Percentiles rank a stretch among this genome's conserved stretches.
Conservation (phyloP, 1,139 yeast genomes). For the Geotrichum candidum region DNA sequence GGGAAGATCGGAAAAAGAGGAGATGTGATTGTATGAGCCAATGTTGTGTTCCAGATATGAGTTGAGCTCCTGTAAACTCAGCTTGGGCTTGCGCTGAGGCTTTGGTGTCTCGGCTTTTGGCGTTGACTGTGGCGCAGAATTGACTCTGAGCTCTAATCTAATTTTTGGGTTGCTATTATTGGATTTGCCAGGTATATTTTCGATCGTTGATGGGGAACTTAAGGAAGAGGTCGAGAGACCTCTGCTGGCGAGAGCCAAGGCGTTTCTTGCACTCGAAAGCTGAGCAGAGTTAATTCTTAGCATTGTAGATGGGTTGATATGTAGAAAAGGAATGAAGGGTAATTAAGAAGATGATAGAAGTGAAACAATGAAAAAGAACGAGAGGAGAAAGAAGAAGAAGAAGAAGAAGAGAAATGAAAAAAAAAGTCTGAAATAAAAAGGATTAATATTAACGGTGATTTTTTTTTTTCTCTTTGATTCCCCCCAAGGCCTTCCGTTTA, state of each 20-base stretch:
- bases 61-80: constrained; percentile 11
- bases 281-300: background rate
- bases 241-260: background rate
- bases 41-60: constrained; percentile 26
- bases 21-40: constrained; percentile 26
- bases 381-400: background rate
- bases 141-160: constrained; percentile 3
- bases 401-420: background rate
- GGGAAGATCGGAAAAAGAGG: constrained; percentile 46
- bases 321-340: background rate
- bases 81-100: constrained; percentile 1
- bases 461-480: no score
- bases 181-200: background rate
- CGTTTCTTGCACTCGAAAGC: background rate
- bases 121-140: background rate
- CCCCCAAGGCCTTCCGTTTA: background rate
- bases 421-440: background rate
- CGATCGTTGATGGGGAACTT: background rate
- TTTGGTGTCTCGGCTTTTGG: background rate
- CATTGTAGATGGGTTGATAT: background rate
- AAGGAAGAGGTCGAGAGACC: background rate
- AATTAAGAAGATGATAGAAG: background rate
- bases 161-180: background rate
- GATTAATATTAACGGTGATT: background rate
- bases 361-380: background rate